Evolutionary conservation across 2,329 filamentous ascomycete species (phyloP), one percentile per base, ranked within the genome.

Genomic region (Eurotiales sp.): DNA sequence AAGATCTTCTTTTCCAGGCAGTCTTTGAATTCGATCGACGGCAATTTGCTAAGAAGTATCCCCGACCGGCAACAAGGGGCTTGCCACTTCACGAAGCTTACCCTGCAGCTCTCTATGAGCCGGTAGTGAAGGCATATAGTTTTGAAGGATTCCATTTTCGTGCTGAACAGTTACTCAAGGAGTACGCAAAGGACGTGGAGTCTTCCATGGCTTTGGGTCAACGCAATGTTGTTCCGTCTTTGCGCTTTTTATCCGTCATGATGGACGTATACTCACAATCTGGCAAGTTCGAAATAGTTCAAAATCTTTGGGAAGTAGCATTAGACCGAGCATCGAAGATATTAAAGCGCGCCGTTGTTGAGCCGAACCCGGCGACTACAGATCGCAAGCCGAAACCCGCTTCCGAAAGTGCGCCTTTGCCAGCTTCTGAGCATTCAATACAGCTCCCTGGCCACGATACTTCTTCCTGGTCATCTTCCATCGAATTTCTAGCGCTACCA

Each of bases 261-360:
- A 91, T 96, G 86, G 72, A 77, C 19, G 77, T 82, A 0, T 79
- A 87, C 61, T 71, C 82, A 39, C 72, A 76, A 46, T 78, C 84
- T 15, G 69, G 75, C 34, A 76, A 84, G 19, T 79, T 82, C 57
- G 72, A 78, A 4, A 76, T 81, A 46, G 83, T 92, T 17, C 77
- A 82, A 55, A 68, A 78, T 41, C 83, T 81, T 46, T 96, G 90
- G 89, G 58, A 78, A 1, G 66, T 84, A 22, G 78, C 83, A 2
- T 77, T 86, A 51, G 8, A 43, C 34, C 45, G 15, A 51, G 52
- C 52, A 17, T 29, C 37, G 14, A 43, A 19, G 34, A 50, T 37
- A 15, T 19, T 50, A 30, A 50, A n/a, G 34, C 32, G 47, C 14
- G 2, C 22, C 10, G n/a, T 21, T 36, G 10, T 43, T 30, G 4